A percentile compares a stretch with the other conserved stretches of the same genome.
Evolutionary conservation across 2,329 filamentous ascomycete species (phyloP).

Genomic region (Penicillium sp.): DNA sequence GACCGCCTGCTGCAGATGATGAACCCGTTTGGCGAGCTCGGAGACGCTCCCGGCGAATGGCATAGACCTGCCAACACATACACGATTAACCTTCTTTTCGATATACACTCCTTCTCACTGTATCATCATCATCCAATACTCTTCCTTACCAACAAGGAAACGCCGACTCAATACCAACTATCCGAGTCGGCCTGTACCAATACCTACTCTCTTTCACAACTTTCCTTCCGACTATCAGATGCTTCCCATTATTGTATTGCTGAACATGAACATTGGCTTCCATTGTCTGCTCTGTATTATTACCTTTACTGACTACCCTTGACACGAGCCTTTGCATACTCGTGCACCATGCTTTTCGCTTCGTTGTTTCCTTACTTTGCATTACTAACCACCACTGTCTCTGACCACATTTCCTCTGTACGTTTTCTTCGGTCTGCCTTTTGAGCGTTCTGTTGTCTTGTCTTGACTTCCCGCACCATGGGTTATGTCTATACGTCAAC

Average conservation of each 20-base stretch:
- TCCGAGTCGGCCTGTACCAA: conserved; percentile 4
- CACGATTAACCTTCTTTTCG: neutral
- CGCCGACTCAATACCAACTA: neutral
- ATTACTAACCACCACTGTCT: neutral
- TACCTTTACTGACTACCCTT: neutral
- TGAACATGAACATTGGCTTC: neutral
- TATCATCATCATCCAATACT: neutral
- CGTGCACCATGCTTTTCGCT: neutral
- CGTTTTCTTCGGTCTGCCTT: neutral
- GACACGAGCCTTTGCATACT: neutral
- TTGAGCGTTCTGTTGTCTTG: neutral
- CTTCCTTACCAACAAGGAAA: neutral
- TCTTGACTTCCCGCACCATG: neutral
- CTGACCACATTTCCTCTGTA: neutral
- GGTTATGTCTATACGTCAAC: conserved; percentile 1
- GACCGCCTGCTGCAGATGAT: conserved; percentile 2
- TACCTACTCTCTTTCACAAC: neutral
- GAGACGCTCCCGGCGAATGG: conserved; percentile 15
- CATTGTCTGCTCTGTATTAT: neutral
- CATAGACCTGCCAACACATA: neutral
- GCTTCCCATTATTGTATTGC: neutral
- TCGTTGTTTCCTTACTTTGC: neutral
- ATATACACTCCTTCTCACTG: neutral
- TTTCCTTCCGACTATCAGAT: conserved; percentile 2
- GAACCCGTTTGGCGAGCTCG: conserved; percentile 15